Evolutionary conservation across 768 basidiomycete species (phyloP), one percentile per base, ranked within the genome.

Genomic region (Sporobolomyces roseus): DNA sequence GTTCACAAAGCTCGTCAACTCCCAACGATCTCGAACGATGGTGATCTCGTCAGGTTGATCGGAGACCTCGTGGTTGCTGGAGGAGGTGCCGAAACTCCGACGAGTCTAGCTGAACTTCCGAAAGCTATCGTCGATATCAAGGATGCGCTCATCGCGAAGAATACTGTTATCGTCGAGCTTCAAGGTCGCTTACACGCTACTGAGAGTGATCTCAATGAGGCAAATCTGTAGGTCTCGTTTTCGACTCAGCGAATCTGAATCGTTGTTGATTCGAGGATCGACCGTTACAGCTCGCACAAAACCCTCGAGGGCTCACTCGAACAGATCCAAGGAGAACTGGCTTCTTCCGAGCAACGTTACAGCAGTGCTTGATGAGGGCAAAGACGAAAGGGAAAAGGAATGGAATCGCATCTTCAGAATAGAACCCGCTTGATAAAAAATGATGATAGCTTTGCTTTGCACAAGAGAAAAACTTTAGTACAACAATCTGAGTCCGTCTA

Each of bases 81-180:
- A 30, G 56, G 56, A 27, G 56, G 56, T 16, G 56, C 10, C 17
- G 27, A 58, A 45, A n/a, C 45, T 43, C 56, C 56, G 12, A 43
- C 56, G n/a, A 27, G 2, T n/a, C 45, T 29, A 14, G n/a, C 56
- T 5, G n/a, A 58, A 33, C 23, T 58, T 29, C 56, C 56, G 27
- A 43, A 45, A 30, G 56, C 56, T 41, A 43, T 58, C 38, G 9
- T 13, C 13, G 56, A 45, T 27, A 17, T 58, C 41, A 16, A 58
- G 41, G 19, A 27, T 3, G 56, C 56, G 14, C 56, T 58, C 41
- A 27, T 58, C 7, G 56, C 27, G 3, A 58, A 58, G 41, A 58
- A 58, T 17, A 58, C 56, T 25, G 10, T 27, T n/a, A 58, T 58
- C 27, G 14, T 58, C 7, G 5, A 33, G 4, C 41, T 58, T 17